Evolutionary conservation across 2,329 filamentous ascomycete species (phyloP), one percentile per base, ranked within the genome.

Genomic region (Phialemonium atrogriseum): DNA sequence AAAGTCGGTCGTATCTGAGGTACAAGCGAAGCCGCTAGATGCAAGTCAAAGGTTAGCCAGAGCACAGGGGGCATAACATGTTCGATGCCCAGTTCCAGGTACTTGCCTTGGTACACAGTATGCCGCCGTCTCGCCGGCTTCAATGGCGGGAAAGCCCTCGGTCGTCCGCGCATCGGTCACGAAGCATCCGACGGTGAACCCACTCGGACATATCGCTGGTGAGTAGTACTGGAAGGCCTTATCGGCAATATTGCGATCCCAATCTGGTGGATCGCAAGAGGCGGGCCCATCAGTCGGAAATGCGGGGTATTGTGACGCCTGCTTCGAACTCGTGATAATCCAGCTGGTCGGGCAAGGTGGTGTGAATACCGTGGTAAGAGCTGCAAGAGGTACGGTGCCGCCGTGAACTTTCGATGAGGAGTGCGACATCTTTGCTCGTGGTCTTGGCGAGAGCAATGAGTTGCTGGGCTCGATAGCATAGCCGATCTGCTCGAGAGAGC

Each of bases 321-420:
- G 32, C 38, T 54, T 53, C 16, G 51, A 54, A 2, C 51, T 52
- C 2, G 57, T 60, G 16, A 62, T 29, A n/a, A 62, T 47, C 59
- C 59, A 63, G 8, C 52, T 49, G 9, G 47, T 56, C 20, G 52
- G 27, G 38, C 60, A 63, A 5, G 58, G 52, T 6, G 56, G 59
- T 15, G 46, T 55, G 42, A 63, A 64, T 25, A 63, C 40, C 26
- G 58, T 58, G 14, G 58, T 60, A 29, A 63, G 51, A 10, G 58
- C 50, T 21, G 55, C 54, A 22, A 64, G 48, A 32, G 50, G 48
- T 28, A 41, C 38, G 15, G 49, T 48, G 39, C 48, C 48, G 37
- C 46, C 40, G 28, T 43, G 44, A 20, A 44, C n/a, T n/a, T n/a
- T n/a, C n/a, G n/a, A n/a, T n/a, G n/a, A n/a, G n/a, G n/a, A n/a